Percentiles rank a stretch among this genome's conserved stretches.
Conservation (phyloP, 805 yeast genomes). For the Yarrowia porcina region DNA sequence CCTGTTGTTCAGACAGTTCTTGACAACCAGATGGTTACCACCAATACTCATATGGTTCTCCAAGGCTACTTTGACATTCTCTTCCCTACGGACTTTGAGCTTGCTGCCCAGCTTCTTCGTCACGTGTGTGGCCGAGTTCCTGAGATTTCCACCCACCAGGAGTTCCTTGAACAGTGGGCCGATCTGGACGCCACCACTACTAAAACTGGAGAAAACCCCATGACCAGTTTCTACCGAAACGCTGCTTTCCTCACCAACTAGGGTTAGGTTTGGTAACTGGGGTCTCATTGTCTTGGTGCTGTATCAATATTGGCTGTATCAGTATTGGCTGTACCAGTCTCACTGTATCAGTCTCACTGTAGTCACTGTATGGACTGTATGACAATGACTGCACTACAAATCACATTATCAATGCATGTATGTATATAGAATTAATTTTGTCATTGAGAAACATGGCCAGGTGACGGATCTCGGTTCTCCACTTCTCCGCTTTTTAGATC, state of each 20-base stretch:
- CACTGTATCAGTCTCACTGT: too few species aligned
- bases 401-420: conserved; percentile 2
- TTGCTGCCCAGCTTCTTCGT: conserved; percentile 59
- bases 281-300: too few species aligned
- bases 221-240: conserved; percentile 72
- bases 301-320: too few species aligned
- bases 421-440: background rate
- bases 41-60: conserved; percentile 71
- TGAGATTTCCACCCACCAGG: conserved; percentile 54
- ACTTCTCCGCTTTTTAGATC: background rate
- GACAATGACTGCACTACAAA: too few species aligned
- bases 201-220: conserved; percentile 76
- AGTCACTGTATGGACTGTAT: too few species aligned
- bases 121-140: conserved; percentile 61
- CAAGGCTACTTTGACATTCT: conserved; percentile 85
- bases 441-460: background rate
- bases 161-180: conserved; percentile 68
- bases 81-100: conserved; percentile 76
- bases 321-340: too few species aligned
- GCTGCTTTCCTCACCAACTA: conserved; percentile 53
- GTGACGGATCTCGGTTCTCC: too few species aligned
- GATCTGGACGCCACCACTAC: conserved; percentile 65
- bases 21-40: conserved; percentile 62
- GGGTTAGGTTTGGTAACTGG: background rate
- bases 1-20: conserved; percentile 81